Percentiles rank a stretch among this genome's conserved stretches.
These are phyloP conservation scores for Fraxinus floribunda DNA, from an alignment of 305 asterid species.

Conservation along the genomic window DNA sequence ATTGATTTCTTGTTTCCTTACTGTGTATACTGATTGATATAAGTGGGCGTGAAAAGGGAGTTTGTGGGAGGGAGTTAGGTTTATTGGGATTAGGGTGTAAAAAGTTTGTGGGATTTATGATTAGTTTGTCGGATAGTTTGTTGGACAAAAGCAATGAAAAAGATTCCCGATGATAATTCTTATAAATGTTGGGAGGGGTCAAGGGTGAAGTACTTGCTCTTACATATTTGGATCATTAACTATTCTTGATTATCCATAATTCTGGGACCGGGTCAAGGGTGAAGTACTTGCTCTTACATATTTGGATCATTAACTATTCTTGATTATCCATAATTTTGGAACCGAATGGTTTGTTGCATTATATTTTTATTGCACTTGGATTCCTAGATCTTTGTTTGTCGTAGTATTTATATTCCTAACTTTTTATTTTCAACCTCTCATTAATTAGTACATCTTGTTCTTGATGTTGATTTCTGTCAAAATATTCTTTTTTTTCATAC, in stretches of 20 bases:
- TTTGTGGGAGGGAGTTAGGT: neutral
- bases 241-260: neutral
- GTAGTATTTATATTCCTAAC: no score
- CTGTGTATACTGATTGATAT: neutral
- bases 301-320: neutral
- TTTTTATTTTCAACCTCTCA: no score
- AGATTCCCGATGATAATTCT: neutral
- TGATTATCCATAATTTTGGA: neutral
- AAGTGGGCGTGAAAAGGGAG: neutral
- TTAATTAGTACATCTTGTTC: no score
- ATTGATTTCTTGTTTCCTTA: neutral
- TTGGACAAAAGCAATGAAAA: neutral
- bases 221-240: neutral
- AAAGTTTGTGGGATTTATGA: neutral
- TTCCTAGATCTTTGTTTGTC: no score
- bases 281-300: neutral
- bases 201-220: neutral
- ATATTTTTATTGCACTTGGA: no score
- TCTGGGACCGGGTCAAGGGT: neutral
- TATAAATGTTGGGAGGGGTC: neutral
- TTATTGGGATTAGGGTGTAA: neutral
- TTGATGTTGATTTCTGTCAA: no score
- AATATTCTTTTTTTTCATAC: no score
- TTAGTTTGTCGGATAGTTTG: neutral
- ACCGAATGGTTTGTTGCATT: no score